These are phyloP conservation scores for Parsonsia alboflavescens DNA, from an alignment of 257 asterid genomes.

Conservation along the genomic window DNA sequence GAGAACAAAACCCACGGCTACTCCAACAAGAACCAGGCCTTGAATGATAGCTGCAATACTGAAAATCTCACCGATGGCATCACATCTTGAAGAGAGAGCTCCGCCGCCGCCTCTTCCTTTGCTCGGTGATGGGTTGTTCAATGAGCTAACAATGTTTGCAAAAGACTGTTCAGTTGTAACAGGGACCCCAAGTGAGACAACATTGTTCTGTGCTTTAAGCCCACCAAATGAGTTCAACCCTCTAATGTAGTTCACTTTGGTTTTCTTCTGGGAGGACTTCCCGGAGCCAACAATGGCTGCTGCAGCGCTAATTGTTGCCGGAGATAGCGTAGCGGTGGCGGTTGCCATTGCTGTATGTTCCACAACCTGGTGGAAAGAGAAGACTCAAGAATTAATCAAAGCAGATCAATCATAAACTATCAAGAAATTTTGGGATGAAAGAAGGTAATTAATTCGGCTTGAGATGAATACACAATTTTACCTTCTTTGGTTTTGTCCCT, in stretches of 20 bases:
- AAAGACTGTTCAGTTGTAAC: conserved; percentile 56
- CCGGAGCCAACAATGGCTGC: conserved; percentile 39
- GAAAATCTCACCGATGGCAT: conserved; percentile 61
- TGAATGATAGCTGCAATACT: conserved; percentile 61
- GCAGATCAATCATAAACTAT: background rate
- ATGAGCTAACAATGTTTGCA: conserved; percentile 54
- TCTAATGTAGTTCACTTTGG: conserved; percentile 45
- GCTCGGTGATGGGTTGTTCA: conserved; percentile 31
- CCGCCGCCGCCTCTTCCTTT: conserved; percentile 48
- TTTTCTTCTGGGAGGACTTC: conserved; percentile 31
- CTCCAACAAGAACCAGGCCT: conserved; percentile 69
- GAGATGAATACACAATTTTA: conserved; percentile 9
- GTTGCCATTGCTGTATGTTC: conserved; percentile 41
- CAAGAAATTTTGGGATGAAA: background rate
- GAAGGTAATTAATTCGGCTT: background rate
- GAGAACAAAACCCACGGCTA: conserved; percentile 81
- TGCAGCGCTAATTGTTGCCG: conserved; percentile 35
- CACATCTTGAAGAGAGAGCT: conserved; percentile 60
- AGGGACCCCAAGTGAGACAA: conserved; percentile 55
- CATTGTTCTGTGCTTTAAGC: conserved; percentile 71
- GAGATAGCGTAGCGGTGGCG: conserved; percentile 37
- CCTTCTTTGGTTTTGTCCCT: conserved; percentile 27
- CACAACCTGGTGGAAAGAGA: conserved; percentile 26
- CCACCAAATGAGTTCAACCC: conserved; percentile 82
- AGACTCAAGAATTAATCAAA: conserved; percentile 8